Percentiles rank a stretch among this genome's conserved stretches.
phyloP scores from a whole-genome alignment of 2,329 filamentous ascomycete genomes.

The Penicillium sp. region DNA sequence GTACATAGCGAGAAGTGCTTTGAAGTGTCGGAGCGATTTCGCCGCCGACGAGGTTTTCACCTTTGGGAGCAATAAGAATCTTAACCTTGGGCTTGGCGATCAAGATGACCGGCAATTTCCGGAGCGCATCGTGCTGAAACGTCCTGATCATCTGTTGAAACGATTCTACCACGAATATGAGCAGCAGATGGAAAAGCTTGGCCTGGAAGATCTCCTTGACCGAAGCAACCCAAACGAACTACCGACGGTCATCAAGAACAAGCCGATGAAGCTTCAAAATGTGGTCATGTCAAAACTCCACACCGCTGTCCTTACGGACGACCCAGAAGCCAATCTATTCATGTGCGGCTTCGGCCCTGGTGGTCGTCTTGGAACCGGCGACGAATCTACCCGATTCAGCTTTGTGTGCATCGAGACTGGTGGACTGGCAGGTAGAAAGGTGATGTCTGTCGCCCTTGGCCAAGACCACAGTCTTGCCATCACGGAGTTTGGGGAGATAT shows the following conservation, averaged over 20 bases:
- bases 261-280: constrained; percentile 75
- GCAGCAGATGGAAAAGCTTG: constrained; percentile 38
- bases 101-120: constrained; percentile 93
- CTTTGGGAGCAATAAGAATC: constrained; percentile 95
- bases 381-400: constrained; percentile 84
- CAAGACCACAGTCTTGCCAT: constrained; percentile 90
- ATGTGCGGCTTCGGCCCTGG: constrained; percentile 90
- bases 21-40: constrained; percentile 44
- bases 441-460: constrained; percentile 78
- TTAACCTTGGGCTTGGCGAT: constrained; percentile 91
- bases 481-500: constrained; percentile 83
- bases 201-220: constrained; percentile 27
- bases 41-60: constrained; percentile 84
- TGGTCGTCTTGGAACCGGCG: constrained; percentile 83
- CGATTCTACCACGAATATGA: constrained; percentile 71
- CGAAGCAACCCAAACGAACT: constrained; percentile 56
- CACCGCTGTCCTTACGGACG: constrained; percentile 82
- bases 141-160: constrained; percentile 75
- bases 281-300: constrained; percentile 88
- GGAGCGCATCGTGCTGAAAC: constrained; percentile 74
- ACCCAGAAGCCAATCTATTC: constrained; percentile 87
- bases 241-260: constrained; percentile 71
- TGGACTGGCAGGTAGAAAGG: constrained; percentile 69
- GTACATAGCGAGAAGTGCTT: constrained; percentile 26
- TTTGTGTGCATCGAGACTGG: constrained; percentile 81